Conservation (phyloP, 1,139 yeast genomes). For the Yamadazyma atmosphaerica region DNA sequence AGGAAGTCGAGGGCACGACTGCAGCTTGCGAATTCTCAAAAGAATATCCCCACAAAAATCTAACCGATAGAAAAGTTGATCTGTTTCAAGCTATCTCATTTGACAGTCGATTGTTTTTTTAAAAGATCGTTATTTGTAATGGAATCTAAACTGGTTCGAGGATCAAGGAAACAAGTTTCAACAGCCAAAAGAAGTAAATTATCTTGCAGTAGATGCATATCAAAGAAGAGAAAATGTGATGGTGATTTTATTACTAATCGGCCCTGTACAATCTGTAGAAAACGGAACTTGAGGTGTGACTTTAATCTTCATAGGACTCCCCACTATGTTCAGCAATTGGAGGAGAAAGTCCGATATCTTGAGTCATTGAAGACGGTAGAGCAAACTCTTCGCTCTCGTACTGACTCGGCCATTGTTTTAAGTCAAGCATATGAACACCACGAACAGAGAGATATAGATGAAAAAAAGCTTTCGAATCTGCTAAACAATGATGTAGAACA, state of each 20-base stretch:
- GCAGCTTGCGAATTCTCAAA: too few species aligned
- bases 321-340: constrained; percentile 1
- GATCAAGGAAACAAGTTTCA: not conserved
- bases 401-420: not conserved
- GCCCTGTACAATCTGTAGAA: constrained; percentile 1
- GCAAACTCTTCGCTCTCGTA: not conserved
- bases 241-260: constrained; percentile 1
- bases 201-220: constrained; percentile 1
- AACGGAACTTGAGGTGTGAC: not conserved
- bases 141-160: too few species aligned
- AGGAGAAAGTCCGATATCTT: not conserved
- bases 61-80: too few species aligned
- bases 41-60: too few species aligned
- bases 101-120: too few species aligned
- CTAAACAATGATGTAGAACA: not conserved
- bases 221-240: constrained; percentile 2
- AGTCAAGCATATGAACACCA: not conserved
- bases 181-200: not conserved
- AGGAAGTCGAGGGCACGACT: too few species aligned
- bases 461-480: not conserved
- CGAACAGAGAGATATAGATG: not conserved
- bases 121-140: too few species aligned
- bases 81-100: too few species aligned
- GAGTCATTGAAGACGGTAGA: not conserved
- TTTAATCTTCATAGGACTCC: not conserved